Evolutionary conservation across 257 asterid species (phyloP).

Genomic region (Leptodermis oblonga): DNA sequence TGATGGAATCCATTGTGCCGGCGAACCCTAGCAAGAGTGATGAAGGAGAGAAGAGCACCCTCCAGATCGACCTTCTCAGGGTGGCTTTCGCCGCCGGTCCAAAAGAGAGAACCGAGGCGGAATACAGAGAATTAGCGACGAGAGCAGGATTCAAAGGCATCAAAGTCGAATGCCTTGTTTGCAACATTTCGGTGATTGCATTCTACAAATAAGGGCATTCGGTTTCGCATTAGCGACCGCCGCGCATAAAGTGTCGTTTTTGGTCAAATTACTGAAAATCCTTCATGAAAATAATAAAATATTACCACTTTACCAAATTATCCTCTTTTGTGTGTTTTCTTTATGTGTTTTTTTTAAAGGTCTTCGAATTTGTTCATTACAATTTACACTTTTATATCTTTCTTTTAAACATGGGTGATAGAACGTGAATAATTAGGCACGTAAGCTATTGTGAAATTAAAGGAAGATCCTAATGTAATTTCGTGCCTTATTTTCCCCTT

Average conservation of each 20-base stretch:
- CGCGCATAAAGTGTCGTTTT: background rate
- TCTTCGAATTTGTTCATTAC: no score
- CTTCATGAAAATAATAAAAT: no score
- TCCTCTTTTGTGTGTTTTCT: no score
- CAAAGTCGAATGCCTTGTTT: background rate
- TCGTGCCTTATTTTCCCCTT: no score
- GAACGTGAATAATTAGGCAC: no score
- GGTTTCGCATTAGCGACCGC: background rate
- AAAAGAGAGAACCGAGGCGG: background rate
- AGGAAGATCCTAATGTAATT: no score
- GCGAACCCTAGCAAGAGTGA: constrained; percentile 4
- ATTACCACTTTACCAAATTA: no score
- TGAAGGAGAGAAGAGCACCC: background rate
- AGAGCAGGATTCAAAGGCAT: constrained; percentile 15
- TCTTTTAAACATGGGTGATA: no score
- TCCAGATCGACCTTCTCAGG: constrained; percentile 8
- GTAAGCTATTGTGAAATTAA: no score
- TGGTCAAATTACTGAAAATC: background rate
- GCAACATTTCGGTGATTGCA: background rate
- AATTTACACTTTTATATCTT: no score
- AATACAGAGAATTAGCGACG: constrained; percentile 2
- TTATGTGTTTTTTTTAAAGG: no score
- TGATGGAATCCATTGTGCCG: constrained; percentile 7
- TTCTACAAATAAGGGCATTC: constrained; percentile 1
- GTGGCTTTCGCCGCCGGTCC: constrained; percentile 4